Evolutionary conservation across 2,329 filamentous ascomycete genomes (phyloP), one percentile per base, ranked within the genome.

Genomic region (Fusarium sp.): DNA sequence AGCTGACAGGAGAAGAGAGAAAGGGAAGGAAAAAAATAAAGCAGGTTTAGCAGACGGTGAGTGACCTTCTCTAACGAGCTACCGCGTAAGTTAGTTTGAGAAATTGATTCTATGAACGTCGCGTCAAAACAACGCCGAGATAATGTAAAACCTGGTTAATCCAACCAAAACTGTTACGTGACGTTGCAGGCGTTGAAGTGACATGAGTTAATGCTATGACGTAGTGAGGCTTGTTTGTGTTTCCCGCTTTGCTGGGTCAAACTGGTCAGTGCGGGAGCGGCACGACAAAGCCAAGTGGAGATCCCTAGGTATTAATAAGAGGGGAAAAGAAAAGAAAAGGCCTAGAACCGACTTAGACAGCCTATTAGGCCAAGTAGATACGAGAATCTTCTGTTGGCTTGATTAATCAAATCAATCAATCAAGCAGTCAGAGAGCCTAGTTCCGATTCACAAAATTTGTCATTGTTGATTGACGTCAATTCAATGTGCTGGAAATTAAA

Each of bases 381-480:
- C 61, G 45, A 60, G 62, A 62, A 51, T 54, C 26, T 60, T 51
- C 65, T 16, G 54, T 55, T 58, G 13, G 54, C 33, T 57, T 50
- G 42, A 33, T 30, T 26, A 47, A 30, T 20, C n/a, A 37, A 18
- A 31, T 46, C 9, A 46, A 26, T 45, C 16, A 53, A 51, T 62
- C 69, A 23, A 23, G 42, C 16, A 56, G 51, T 59, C 69, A 60
- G 6, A 6, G 23, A 23, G 23, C 38, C 16, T 44, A 31, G 47
- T 59, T 66, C 61, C 68, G 70, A 67, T 70, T 47, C 26, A 57
- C 41, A 41, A 63, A 47, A 61, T 54, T 52, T 38, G 33, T 58
- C 62, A 53, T 57, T 45, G 36, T 62, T 62, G 40, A 45, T 67
- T 73, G 68, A 73, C 72, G 72, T 73, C 72, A 74, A 31, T 26